A percentile compares a stretch with the other conserved stretches of the same genome.
phyloP scores from a whole-genome alignment of 2,329 filamentous ascomycete species.

The Fusarium sacchari region DNA sequence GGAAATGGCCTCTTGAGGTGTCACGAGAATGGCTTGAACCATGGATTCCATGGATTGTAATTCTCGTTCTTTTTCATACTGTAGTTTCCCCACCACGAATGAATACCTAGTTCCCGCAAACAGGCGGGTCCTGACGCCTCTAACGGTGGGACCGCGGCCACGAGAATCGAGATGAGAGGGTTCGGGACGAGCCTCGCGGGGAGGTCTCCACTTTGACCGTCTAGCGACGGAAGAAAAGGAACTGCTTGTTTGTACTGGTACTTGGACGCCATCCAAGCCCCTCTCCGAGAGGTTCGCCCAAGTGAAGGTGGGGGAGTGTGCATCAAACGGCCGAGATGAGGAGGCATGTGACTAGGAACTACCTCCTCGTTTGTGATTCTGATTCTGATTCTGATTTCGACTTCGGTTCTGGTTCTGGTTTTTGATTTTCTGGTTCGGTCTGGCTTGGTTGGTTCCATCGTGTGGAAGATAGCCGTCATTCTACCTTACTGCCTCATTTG shows the following conservation, averaged over 20 bases:
- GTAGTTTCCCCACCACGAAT: constrained; percentile 21
- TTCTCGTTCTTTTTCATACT: constrained; percentile 6
- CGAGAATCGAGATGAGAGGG: constrained; percentile 27
- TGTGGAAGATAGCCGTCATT: background rate
- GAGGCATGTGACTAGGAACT: constrained; percentile 27
- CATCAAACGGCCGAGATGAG: constrained; percentile 17
- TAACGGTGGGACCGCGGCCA: background rate
- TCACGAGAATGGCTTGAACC: background rate
- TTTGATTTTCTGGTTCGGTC: background rate
- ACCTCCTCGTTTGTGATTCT: constrained; percentile 20
- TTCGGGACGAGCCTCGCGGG: constrained; percentile 34
- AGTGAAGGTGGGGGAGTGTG: constrained; percentile 29
- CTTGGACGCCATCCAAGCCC: constrained; percentile 19
- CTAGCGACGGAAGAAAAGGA: background rate
- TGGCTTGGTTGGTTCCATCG: background rate
- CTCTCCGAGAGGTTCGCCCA: constrained; percentile 17
- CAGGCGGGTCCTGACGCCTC: constrained; percentile 7
- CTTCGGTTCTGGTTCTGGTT: background rate
- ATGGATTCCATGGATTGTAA: background rate
- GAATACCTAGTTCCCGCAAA: constrained; percentile 25
- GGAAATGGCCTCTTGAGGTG: background rate
- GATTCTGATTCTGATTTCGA: background rate
- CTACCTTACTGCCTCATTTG: background rate
- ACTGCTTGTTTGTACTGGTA: constrained; percentile 19
- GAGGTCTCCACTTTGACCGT: constrained; percentile 2